Evolutionary conservation across 1,284 basidiomycete genomes (phyloP).

Genomic region (Ceratobasidium sp.): DNA sequence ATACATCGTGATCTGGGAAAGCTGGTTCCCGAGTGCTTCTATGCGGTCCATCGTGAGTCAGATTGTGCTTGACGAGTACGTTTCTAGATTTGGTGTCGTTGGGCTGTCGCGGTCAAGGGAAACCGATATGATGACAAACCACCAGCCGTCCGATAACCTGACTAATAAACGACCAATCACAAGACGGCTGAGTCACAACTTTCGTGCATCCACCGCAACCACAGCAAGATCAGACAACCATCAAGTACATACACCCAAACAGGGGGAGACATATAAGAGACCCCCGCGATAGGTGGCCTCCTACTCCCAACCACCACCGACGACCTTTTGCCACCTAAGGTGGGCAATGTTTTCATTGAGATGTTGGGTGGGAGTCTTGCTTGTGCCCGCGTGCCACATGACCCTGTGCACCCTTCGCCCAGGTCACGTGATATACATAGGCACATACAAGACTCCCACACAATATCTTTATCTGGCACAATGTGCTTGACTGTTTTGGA

Average conservation of each 20-base stretch:
- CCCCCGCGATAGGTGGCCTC: background rate
- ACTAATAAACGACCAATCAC: constrained; percentile 5
- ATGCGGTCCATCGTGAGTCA: constrained; percentile 56
- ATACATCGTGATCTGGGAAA: constrained; percentile 86
- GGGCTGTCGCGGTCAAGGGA: constrained; percentile 42
- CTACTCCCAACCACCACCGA: background rate
- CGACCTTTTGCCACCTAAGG: background rate
- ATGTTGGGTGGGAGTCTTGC: background rate
- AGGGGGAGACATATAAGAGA: background rate
- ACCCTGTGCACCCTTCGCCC: background rate
- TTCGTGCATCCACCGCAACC: background rate
- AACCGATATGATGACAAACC: constrained; percentile 9
- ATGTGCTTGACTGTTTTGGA: background rate
- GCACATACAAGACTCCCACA: background rate
- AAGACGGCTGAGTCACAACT: background rate
- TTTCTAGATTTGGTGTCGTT: constrained; percentile 17
- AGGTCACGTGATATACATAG: background rate
- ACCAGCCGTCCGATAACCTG: background rate
- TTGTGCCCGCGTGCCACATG: background rate
- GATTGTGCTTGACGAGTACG: background rate
- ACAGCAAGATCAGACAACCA: background rate
- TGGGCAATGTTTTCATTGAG: background rate
- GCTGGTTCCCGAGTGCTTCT: constrained; percentile 71
- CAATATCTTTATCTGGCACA: background rate
- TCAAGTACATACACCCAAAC: background rate